These are phyloP conservation scores for Coffea eugenioides DNA, from an alignment of 257 asterid species.

Conservation along the genomic window DNA sequence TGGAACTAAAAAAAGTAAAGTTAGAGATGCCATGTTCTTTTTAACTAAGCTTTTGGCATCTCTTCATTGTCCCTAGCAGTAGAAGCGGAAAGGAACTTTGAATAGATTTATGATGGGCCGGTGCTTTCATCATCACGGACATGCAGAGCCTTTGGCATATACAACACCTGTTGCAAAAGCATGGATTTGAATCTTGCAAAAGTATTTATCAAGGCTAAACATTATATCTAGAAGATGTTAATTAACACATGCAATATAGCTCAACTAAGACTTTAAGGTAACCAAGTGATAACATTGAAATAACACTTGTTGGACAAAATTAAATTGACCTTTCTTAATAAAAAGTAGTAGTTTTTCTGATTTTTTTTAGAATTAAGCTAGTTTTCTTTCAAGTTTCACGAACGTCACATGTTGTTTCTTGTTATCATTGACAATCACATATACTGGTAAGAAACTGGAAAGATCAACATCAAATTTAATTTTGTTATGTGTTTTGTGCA, in stretches of 20 bases:
- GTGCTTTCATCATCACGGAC: slow-evolving; percentile 24
- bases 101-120: slow-evolving; percentile 18
- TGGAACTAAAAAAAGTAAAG: slow-evolving; percentile 9
- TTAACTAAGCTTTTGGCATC: slow-evolving; percentile 28
- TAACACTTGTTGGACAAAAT: not conserved
- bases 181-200: slow-evolving; percentile 12
- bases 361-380: not conserved
- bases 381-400: not conserved
- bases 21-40: slow-evolving; percentile 27
- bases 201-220: slow-evolving; percentile 1
- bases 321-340: not conserved
- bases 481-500: not conserved
- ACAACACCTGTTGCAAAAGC: slow-evolving; percentile 10
- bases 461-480: not conserved
- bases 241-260: slow-evolving; percentile 1
- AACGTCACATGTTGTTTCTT: not conserved
- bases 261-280: not conserved
- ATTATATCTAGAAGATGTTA: not conserved
- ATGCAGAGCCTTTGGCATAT: not conserved
- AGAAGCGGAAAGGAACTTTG: not conserved
- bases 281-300: not conserved
- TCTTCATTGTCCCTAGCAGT: slow-evolving; percentile 30
- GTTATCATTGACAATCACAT: not conserved
- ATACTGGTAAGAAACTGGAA: not conserved
- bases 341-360: not conserved